Conservation (phyloP, 805 yeast genomes). For the Tetrapisispora phaffii region DNA sequence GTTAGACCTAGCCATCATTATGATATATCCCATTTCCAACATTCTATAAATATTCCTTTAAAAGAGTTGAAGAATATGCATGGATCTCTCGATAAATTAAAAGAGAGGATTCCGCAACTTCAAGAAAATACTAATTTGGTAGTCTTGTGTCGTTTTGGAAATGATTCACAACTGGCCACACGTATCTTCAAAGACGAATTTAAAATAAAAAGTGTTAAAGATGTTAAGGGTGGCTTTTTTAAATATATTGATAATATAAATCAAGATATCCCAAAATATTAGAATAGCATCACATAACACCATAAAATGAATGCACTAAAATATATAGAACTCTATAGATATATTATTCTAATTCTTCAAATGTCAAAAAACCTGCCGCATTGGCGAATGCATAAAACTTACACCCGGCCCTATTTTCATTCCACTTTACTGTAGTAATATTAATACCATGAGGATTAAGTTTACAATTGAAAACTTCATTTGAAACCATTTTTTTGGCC, state of each 20-base stretch:
- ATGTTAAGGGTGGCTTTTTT: conserved; percentile 69
- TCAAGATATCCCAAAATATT: conserved; percentile 53
- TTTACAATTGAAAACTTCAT: conserved; percentile 24
- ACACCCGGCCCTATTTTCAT: conserved; percentile 35
- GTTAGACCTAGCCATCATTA: conserved; percentile 78
- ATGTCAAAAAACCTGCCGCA: conserved; percentile 25
- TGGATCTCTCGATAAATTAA: conserved; percentile 21
- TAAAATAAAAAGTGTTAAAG: conserved; percentile 43
- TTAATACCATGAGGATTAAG: conserved; percentile 42
- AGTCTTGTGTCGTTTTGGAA: conserved; percentile 80
- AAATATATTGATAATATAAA: conserved; percentile 60
- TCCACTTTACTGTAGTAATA: conserved; percentile 49
- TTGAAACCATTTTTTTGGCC: conserved; percentile 21
- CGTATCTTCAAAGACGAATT: conserved; percentile 41
- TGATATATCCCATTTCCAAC: conserved; percentile 49
- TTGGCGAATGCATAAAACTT: conserved; percentile 36
- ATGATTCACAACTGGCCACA: conserved; percentile 79
- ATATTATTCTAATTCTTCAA: conserved; percentile 16
- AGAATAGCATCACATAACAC: conserved; percentile 4
- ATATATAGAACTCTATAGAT: not conserved
- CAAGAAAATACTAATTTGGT: conserved; percentile 31
- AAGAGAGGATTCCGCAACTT: conserved; percentile 19
- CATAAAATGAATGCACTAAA: not conserved
- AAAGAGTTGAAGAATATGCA: conserved; percentile 32
- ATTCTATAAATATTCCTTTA: conserved; percentile 56